A percentile compares a stretch with the other conserved stretches of the same genome.
phyloP scores from a whole-genome alignment of 306 rosid species.

The Canavalia gladiata region DNA sequence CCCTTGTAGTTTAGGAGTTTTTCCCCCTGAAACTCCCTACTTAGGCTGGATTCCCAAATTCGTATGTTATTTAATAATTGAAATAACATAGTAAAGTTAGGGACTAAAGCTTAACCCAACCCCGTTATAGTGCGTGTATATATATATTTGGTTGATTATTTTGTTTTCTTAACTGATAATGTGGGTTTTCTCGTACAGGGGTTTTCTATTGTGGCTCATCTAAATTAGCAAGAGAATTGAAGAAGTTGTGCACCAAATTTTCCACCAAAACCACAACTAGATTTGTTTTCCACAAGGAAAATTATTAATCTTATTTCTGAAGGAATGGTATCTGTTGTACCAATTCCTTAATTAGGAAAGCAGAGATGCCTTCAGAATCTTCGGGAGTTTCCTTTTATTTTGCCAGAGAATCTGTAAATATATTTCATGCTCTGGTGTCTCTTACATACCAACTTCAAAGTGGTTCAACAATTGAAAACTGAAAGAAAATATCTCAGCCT shows the following conservation, averaged over 20 bases:
- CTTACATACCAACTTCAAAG: constrained; percentile 22
- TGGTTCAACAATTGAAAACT: constrained; percentile 37
- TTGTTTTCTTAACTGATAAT: constrained; percentile 36
- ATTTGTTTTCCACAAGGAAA: constrained; percentile 87
- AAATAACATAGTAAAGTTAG: constrained; percentile 9
- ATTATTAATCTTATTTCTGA: constrained; percentile 52
- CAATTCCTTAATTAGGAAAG: constrained; percentile 52
- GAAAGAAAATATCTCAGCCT: constrained; percentile 45
- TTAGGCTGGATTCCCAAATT: not conserved
- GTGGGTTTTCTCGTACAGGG: constrained; percentile 60
- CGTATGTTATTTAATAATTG: not conserved
- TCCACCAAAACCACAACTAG: constrained; percentile 83
- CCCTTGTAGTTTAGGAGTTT: constrained; percentile 6
- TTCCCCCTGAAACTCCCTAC: not conserved
- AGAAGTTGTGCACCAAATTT: constrained; percentile 75
- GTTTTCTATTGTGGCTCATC: constrained; percentile 92
- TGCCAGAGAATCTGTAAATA: constrained; percentile 45
- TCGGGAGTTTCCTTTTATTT: constrained; percentile 36
- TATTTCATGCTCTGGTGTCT: constrained; percentile 33
- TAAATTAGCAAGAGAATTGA: constrained; percentile 67
- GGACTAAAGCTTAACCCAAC: constrained; percentile 22
- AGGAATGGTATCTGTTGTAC: constrained; percentile 28
- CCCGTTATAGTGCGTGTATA: not conserved
- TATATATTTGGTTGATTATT: not conserved
- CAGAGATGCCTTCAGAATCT: constrained; percentile 34